Percentiles rank a stretch among this genome's conserved stretches.
Evolutionary conservation across 116 monocot genomes (phyloP).

Genomic region (Posidonia oceanica): DNA sequence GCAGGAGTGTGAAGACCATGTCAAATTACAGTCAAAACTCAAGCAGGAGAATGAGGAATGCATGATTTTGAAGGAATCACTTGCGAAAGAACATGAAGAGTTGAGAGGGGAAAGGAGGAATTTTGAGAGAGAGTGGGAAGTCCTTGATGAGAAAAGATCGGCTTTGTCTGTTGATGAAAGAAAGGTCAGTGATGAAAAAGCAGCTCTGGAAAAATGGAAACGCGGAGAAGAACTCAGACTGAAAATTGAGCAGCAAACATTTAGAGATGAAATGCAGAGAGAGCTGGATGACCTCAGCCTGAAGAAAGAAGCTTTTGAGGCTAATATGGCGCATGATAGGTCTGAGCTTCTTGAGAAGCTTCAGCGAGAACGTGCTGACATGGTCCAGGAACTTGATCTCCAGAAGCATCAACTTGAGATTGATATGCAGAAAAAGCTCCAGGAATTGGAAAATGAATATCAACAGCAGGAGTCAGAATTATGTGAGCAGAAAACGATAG

Average conservation of each 20-base stretch:
- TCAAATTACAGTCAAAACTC: constrained; percentile 38
- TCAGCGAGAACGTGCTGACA: constrained; percentile 49
- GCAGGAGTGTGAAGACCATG: constrained; percentile 56
- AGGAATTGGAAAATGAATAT: constrained; percentile 43
- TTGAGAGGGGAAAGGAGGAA: constrained; percentile 56
- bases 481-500: constrained; percentile 33
- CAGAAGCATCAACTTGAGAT: constrained; percentile 75
- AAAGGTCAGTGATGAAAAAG: constrained; percentile 38
- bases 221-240: constrained; percentile 49
- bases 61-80: constrained; percentile 41
- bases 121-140: constrained; percentile 91
- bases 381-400: constrained; percentile 49
- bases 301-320: constrained; percentile 68
- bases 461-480: constrained; percentile 54
- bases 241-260: constrained; percentile 29
- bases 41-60: constrained; percentile 78
- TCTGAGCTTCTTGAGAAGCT: constrained; percentile 37
- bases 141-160: constrained; percentile 64
- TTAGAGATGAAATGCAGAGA: constrained; percentile 24
- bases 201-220: constrained; percentile 59
- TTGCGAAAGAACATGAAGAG: constrained; percentile 55
- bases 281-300: constrained; percentile 54
- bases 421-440: constrained; percentile 47
- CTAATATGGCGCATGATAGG: constrained; percentile 45
- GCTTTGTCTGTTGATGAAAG: constrained; percentile 33